Base-by-base conservation (phyloP, 805 yeast species). In the Lipomyces sp. region DNA sequence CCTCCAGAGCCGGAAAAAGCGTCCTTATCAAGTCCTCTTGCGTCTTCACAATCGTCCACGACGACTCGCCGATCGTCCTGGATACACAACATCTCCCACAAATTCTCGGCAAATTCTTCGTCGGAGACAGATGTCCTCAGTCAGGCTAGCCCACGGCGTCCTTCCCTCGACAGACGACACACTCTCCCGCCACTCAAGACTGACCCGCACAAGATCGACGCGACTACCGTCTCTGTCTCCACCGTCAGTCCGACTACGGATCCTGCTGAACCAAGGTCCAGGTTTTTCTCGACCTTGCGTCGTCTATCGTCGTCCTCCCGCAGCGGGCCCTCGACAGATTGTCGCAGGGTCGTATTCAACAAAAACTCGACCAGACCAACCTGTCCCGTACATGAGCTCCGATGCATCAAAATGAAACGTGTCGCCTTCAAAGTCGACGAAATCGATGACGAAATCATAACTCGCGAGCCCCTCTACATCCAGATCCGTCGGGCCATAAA, bases 381-480 rank as follows among this genome's bases (percentile, higher is more conserved):
- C 10, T 68, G 71, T 34, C 71, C 71, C 42, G 56, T 68, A 13
- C 33, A 60, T n/a, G 71, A 68, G 33, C 60, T 68, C 11, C 54
- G 50, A 15, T 4, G 35, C 32, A 18, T 63, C 48, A 57, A 51
- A 15, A 37, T 64, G 60, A 62, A 62, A 59, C 66, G 71, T 4
- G 71, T 68, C 11, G 66, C 69, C 35, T 68, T 68, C 61, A 60
- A 61, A 15, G 71, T 68, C 45, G 69, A 65, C 59, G 69, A 62
- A 48, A 61, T 68, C 34, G 71, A 69, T 57, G 71, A 68, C 53
- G 67, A 67, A 32, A 37, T 34, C 24, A 59, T 68, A 24, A 65
- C 55, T 11, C 63, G 60, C 45, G 69, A 59, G 64, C 70, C 71
- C 13, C 63, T 67, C 8, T 68, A 66, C 65, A 50, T 50, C 53